Conservation (phyloP, 306 rosid species). For the Cucumis cinereus region DNA sequence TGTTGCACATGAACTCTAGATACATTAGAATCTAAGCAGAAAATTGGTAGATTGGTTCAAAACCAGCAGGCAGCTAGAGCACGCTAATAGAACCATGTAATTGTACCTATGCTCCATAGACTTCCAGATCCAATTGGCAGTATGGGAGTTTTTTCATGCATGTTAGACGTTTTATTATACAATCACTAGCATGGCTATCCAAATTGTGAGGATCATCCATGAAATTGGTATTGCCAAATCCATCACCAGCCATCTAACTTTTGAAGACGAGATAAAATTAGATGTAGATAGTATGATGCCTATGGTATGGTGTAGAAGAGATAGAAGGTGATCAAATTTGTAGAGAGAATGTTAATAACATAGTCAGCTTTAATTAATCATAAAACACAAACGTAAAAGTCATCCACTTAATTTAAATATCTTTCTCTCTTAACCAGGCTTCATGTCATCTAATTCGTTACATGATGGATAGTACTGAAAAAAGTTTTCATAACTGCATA, state of each 20-base stretch:
- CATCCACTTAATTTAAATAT: background rate
- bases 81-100: no score
- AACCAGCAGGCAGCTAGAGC: background rate
- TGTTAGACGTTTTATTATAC: background rate
- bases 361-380: background rate
- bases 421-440: background rate
- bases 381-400: background rate
- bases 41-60: background rate
- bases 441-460: background rate
- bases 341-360: background rate
- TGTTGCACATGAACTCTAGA: background rate
- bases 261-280: background rate
- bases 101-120: background rate
- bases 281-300: background rate
- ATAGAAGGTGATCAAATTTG: background rate
- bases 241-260: background rate
- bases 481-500: background rate
- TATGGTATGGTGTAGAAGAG: background rate
- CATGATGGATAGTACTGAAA: background rate
- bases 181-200: background rate
- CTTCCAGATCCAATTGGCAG: background rate
- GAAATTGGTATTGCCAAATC: background rate
- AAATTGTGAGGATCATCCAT: background rate
- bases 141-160: background rate
- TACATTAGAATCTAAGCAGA: background rate